phyloP scores from a whole-genome alignment of 495 filamentous ascomycete genomes.

The Evernia prunastri region DNA sequence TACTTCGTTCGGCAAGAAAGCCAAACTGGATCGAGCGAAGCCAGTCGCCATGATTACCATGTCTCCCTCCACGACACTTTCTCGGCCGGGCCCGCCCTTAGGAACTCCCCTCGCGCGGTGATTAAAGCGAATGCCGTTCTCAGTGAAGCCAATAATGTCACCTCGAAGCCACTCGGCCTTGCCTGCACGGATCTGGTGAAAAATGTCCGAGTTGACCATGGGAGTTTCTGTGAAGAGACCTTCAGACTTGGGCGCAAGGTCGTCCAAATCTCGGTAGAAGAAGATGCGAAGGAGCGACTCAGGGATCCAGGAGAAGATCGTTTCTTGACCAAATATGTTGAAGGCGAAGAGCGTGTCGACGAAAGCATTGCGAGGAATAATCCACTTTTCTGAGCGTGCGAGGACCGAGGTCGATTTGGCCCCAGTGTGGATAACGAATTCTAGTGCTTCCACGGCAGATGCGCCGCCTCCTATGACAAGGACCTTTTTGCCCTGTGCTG shows the following conservation, averaged over 20 bases:
- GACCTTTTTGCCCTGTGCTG: slow-evolving; percentile 64
- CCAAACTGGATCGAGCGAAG: slow-evolving; percentile 63
- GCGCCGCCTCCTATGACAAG: slow-evolving; percentile 74
- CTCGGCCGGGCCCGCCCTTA: slow-evolving; percentile 61
- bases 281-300: slow-evolving; percentile 66
- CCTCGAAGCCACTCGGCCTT: slow-evolving; percentile 73
- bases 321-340: slow-evolving; percentile 77
- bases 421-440: slow-evolving; percentile 63
- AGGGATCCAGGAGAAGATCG: slow-evolving; percentile 66
- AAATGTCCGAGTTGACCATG: slow-evolving; percentile 78
- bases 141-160: slow-evolving; percentile 61
- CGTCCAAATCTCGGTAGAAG: slow-evolving; percentile 80
- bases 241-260: slow-evolving; percentile 60
- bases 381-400: slow-evolving; percentile 79
- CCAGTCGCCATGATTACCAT: slow-evolving; percentile 82
- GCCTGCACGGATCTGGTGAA: slow-evolving; percentile 69
- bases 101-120: slow-evolving; percentile 64
- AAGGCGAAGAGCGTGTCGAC: slow-evolving; percentile 66
- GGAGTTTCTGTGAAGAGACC: slow-evolving; percentile 77
- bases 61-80: slow-evolving; percentile 59
- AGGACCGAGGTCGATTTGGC: slow-evolving; percentile 66
- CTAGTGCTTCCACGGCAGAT: slow-evolving; percentile 75
- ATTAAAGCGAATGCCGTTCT: slow-evolving; percentile 63
- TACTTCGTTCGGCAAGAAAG: slow-evolving; percentile 63
- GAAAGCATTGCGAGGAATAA: slow-evolving; percentile 73